phyloP scores from a whole-genome alignment of 2,329 filamentous ascomycete species.

The Teratosphaeria zuluensis region DNA sequence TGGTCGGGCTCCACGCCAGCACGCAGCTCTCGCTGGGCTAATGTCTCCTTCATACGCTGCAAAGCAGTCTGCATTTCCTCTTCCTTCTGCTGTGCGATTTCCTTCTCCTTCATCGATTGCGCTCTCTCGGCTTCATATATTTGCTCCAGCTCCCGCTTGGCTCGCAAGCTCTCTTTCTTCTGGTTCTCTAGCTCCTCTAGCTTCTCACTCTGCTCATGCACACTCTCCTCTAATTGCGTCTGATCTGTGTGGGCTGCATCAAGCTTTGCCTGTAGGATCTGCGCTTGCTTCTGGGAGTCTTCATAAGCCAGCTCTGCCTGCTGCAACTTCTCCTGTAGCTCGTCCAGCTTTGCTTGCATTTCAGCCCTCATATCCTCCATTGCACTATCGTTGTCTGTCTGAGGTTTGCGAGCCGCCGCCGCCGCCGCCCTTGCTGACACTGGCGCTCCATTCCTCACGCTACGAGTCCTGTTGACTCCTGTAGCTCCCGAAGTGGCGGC shows the following conservation, averaged over 20 bases:
- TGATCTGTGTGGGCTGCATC: slow-evolving; percentile 81
- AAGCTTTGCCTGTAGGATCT: slow-evolving; percentile 73
- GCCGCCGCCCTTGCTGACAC: slow-evolving; percentile 66
- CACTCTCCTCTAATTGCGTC: slow-evolving; percentile 72
- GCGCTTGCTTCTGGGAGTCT: slow-evolving; percentile 60
- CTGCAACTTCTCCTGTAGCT: slow-evolving; percentile 71
- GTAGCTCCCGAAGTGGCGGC: slow-evolving; percentile 10
- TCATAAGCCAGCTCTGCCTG: slow-evolving; percentile 75
- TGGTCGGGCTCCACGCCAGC: slow-evolving; percentile 35
- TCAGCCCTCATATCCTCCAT: slow-evolving; percentile 60
- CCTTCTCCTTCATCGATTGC: slow-evolving; percentile 82
- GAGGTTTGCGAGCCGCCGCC: slow-evolving; percentile 53
- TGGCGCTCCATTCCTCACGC: slow-evolving; percentile 53
- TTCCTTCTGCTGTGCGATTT: slow-evolving; percentile 72
- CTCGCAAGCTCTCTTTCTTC: slow-evolving; percentile 70
- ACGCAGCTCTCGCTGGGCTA: slow-evolving; percentile 62
- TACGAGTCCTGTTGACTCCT: slow-evolving; percentile 41
- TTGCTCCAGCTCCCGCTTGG: slow-evolving; percentile 82
- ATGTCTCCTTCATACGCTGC: slow-evolving; percentile 79
- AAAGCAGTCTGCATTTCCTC: slow-evolving; percentile 87
- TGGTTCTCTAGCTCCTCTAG: slow-evolving; percentile 74
- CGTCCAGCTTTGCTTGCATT: slow-evolving; percentile 67
- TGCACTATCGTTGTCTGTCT: slow-evolving; percentile 18
- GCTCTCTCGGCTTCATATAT: slow-evolving; percentile 87
- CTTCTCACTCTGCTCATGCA: slow-evolving; percentile 77